Conservation (phyloP, 2,329 filamentous ascomycete genomes). For the Sarocladiaceae sp. region DNA sequence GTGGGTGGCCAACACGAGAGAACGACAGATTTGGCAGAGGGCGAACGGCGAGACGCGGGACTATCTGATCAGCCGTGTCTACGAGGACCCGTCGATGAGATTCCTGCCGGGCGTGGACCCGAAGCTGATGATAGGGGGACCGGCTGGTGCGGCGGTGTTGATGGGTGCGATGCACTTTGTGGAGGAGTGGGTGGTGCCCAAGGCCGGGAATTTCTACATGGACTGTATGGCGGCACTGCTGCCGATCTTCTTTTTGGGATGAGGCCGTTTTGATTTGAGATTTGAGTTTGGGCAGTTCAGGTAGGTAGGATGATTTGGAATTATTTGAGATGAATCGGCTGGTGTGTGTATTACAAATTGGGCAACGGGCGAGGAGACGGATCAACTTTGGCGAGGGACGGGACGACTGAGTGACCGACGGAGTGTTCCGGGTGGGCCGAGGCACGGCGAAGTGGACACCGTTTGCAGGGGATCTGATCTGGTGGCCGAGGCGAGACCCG, state of each 20-base stretch:
- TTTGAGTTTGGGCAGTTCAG: no score
- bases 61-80: slow-evolving; percentile 19
- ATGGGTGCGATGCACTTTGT: slow-evolving; percentile 5
- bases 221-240: background rate
- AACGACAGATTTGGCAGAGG: slow-evolving; percentile 23
- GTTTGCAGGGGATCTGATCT: no score
- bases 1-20: slow-evolving; percentile 15
- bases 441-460: no score
- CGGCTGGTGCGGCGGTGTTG: background rate
- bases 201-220: background rate
- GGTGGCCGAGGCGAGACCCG: no score
- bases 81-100: slow-evolving; percentile 9
- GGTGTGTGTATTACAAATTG: no score
- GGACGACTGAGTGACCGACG: no score
- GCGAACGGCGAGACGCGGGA: slow-evolving; percentile 24
- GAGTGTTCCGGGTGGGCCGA: no score
- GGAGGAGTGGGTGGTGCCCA: slow-evolving; percentile 10
- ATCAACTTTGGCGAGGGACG: no score
- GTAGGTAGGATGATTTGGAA: background rate
- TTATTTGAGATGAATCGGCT: background rate
- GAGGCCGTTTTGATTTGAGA: background rate
- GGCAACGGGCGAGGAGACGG: no score
- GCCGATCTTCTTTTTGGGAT: background rate
- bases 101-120: slow-evolving; percentile 11
- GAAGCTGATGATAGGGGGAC: background rate